These are phyloP conservation scores for Allodekkera sacchari DNA, from an alignment of 805 yeast species.

Conservation along the genomic window DNA sequence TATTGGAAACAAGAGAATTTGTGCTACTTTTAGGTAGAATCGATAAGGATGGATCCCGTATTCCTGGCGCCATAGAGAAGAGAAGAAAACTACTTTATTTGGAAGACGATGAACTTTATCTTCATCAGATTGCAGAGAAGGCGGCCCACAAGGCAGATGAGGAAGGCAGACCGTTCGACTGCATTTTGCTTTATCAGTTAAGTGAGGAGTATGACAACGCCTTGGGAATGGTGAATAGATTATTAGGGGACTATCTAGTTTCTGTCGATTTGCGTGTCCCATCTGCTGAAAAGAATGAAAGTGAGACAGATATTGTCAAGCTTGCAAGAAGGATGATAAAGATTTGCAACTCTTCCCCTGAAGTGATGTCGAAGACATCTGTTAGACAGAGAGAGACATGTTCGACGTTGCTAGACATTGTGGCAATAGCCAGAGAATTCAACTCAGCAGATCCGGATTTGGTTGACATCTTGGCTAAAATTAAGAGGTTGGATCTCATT, in stretches of 20 bases:
- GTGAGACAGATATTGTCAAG: slow-evolving; percentile 39
- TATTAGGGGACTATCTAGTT: slow-evolving; percentile 70
- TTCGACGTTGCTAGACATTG: slow-evolving; percentile 52
- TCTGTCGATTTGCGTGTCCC: slow-evolving; percentile 42
- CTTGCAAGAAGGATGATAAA: slow-evolving; percentile 37
- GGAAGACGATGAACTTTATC: slow-evolving; percentile 48
- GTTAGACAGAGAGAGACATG: slow-evolving; percentile 56
- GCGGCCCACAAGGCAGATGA: slow-evolving; percentile 85
- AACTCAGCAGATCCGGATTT: slow-evolving; percentile 53
- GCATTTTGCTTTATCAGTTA: slow-evolving; percentile 76
- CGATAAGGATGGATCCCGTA: slow-evolving; percentile 63
- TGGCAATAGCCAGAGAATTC: slow-evolving; percentile 50
- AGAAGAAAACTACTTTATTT: slow-evolving; percentile 60
- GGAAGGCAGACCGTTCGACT: slow-evolving; percentile 83
- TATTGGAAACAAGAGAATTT: slow-evolving; percentile 81
- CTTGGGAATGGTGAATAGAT: slow-evolving; percentile 59
- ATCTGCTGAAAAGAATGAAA: slow-evolving; percentile 19
- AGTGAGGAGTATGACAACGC: slow-evolving; percentile 84
- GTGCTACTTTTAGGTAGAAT: slow-evolving; percentile 77
- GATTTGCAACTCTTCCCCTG: slow-evolving; percentile 45
- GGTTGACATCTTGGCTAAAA: slow-evolving; percentile 28
- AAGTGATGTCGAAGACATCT: slow-evolving; percentile 48
- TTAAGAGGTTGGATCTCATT: slow-evolving; percentile 55
- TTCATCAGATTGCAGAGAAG: slow-evolving; percentile 66
- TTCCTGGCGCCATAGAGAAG: slow-evolving; percentile 77